Percentiles rank a stretch among this genome's conserved stretches.
phyloP scores from a whole-genome alignment of 176 grass and related monocot species.

The Rhipidocladum racemiflorum region DNA sequence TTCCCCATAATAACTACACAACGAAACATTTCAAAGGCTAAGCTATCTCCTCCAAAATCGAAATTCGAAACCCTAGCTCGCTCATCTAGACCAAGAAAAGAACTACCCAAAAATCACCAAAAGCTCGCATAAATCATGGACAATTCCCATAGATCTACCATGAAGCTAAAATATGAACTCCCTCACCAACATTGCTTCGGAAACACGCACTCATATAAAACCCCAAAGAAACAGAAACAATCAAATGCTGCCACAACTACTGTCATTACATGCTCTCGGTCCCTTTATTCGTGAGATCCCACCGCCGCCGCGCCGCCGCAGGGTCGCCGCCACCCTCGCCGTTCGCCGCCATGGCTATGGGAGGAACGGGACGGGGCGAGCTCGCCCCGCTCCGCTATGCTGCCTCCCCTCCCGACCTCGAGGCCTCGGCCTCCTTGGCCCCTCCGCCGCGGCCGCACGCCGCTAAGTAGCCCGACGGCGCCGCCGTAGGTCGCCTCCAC shows the following conservation, averaged over 20 bases:
- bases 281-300: too few relatives aligned
- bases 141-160: conserved; percentile 18
- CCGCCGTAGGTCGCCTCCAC: too few relatives aligned
- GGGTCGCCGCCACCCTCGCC: too few relatives aligned
- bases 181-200: conserved; percentile 12
- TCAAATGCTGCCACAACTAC: not conserved
- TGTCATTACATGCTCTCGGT: not conserved
- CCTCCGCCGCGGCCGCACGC: not conserved
- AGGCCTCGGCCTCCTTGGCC: too few relatives aligned
- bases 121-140: not conserved
- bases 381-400: too few relatives aligned
- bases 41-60: not conserved
- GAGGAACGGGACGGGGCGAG: too few relatives aligned
- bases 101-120: not conserved
- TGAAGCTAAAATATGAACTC: not conserved
- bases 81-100: not conserved
- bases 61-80: conserved; percentile 50
- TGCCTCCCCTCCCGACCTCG: too few relatives aligned
- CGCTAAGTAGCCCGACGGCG: not conserved
- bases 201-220: not conserved
- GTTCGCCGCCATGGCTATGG: too few relatives aligned
- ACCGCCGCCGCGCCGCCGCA: too few relatives aligned
- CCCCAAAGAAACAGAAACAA: not conserved
- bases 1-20: not conserved
- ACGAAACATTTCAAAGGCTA: not conserved